Base-by-base conservation (phyloP, 345 rosid species). In the Alliaria petiolata region DNA sequence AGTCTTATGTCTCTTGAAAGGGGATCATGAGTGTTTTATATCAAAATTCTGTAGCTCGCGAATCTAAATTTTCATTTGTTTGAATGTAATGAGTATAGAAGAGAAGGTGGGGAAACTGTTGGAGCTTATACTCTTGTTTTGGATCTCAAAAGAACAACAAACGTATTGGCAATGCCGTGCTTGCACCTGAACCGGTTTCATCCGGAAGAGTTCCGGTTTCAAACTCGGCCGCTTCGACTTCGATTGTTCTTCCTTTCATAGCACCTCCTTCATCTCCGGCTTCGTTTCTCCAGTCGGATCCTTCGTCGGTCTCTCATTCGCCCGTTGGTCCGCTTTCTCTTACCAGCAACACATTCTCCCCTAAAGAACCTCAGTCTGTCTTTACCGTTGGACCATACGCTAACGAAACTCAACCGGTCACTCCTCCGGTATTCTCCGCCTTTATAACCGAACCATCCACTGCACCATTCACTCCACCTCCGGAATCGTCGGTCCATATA, bases 241-340 rank as follows among this genome's bases (percentile, higher is more conserved):
- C 88, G 5, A 36, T 83, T 19, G 76, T 84, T 3, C 80, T 85
- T 36, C 93, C 95, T 15, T 90, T 93, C 47, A 84, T 91, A 19
- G 95, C 98, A 22, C 98, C 98, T 62, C 98, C 98, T 11, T 91
- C 98, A 43, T 93, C 98, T 44, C 98, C 98, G 12, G 93, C 87
- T 52, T 91, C 97, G 0, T 85, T 91, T 76, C 90, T 89, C 34
- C 98, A 83, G 60, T 89, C 98, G 0, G 95, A 86, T 69, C 91
- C 98, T 70, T 84, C 97, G 34, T 93, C 97, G 3, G 82, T 79
- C 56, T 78, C 92, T 38, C 96, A 91, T 53, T 82, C 97, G 13
- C 98, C 96, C 0, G 86, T 78, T 36, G 93, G 88, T 65, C 75
- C 75, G 62, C 80, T 84, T 10, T 83, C 92, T 20, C 85, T 89